Conservation (phyloP, 106 monocot species). For the Dendrobium nobile region DNA sequence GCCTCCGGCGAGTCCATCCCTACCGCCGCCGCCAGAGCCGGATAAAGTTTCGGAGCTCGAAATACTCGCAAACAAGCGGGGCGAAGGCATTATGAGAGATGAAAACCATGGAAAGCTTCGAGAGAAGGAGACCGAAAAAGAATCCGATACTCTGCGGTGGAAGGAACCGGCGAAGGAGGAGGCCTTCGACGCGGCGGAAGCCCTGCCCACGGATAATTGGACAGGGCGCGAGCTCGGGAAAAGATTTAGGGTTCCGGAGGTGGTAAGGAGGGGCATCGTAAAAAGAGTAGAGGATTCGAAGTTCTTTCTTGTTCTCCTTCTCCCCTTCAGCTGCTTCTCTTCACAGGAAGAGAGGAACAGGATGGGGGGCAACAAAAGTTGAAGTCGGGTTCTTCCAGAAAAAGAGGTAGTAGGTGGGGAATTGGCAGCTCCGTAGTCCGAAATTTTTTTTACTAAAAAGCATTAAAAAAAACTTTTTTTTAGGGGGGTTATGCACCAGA, state of each 20-base stretch:
- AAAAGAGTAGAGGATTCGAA: constrained; percentile 8
- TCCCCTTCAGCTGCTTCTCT: neutral
- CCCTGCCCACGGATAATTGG: neutral
- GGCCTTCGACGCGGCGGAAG: neutral
- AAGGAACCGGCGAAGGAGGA: constrained; percentile 10
- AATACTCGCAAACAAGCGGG: neutral
- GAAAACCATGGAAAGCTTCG: constrained; percentile 5
- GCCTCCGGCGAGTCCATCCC: constrained; percentile 12
- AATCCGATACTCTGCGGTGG: neutral
- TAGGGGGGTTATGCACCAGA: no score
- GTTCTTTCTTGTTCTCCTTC: no score
- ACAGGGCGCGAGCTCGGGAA: neutral
- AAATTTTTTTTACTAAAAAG: no score
- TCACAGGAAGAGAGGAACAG: neutral
- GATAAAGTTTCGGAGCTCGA: constrained; percentile 5
- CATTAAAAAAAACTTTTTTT: no score
- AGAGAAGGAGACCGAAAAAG: constrained; percentile 8
- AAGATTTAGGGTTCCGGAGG: constrained; percentile 10
- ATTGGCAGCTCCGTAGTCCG: neutral
- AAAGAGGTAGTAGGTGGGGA: neutral
- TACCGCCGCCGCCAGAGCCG: neutral
- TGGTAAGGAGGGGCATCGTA: constrained; percentile 8
- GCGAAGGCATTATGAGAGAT: neutral
- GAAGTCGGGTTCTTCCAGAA: neutral
- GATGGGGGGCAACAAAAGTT: neutral